Percentiles rank a stretch among this genome's conserved stretches.
These are phyloP conservation scores for Vanrija pseudolonga DNA, from an alignment of 1,284 basidiomycete species.

Conservation along the genomic window DNA sequence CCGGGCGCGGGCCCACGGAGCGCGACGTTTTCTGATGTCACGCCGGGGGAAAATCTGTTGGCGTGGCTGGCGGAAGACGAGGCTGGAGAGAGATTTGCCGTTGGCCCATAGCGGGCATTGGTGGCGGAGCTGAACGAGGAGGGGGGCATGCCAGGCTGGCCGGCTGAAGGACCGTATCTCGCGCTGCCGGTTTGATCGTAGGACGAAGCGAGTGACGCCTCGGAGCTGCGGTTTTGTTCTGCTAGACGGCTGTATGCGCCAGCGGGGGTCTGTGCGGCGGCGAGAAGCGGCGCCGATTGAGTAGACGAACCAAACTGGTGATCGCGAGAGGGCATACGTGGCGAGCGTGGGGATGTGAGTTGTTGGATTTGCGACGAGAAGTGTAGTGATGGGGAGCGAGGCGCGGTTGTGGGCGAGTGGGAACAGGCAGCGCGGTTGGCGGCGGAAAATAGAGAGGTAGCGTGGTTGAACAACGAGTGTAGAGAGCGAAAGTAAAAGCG, in stretches of 20 bases:
- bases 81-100: not conserved
- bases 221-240: slow-evolving; percentile 30
- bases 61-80: not conserved
- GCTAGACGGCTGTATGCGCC: no score
- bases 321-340: slow-evolving; percentile 15
- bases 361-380: no score
- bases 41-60: not conserved
- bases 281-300: slow-evolving; percentile 21
- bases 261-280: slow-evolving; percentile 20
- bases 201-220: slow-evolving; percentile 27
- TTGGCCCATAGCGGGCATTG: not conserved
- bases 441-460: no score
- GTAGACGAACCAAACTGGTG: no score
- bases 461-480: no score
- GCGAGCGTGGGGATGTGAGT: no score
- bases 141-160: not conserved
- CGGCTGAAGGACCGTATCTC: not conserved
- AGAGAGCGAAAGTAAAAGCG: no score
- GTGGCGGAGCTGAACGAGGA: not conserved
- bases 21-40: not conserved
- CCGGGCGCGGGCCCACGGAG: no score
- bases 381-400: no score
- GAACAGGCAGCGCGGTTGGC: no score
- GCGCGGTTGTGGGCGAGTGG: no score
- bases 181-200: slow-evolving; percentile 18